Evolutionary conservation across 306 rosid genomes (phyloP).

Genomic region (Cucurbita argyrosperma): DNA sequence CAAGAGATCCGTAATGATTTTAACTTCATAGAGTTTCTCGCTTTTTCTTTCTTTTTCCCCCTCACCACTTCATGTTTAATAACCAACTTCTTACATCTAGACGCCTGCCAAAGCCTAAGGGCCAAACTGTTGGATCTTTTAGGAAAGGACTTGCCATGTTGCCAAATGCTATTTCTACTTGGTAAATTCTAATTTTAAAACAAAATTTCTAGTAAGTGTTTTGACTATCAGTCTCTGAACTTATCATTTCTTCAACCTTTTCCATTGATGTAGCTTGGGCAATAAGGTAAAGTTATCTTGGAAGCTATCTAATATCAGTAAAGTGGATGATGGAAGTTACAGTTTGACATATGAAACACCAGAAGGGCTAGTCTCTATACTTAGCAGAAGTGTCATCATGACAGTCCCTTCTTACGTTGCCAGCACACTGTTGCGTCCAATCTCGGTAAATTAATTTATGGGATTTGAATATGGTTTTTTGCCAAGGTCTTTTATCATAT

Average conservation of each 20-base stretch:
- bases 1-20: constrained; percentile 71
- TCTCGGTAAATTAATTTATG: constrained; percentile 51
- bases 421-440: constrained; percentile 58
- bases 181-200: constrained; percentile 22
- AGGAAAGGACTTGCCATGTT: constrained; percentile 84
- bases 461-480: constrained; percentile 8
- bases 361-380: constrained; percentile 64
- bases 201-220: not conserved
- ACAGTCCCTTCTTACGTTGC: constrained; percentile 84
- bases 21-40: not conserved
- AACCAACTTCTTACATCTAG: constrained; percentile 27
- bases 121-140: constrained; percentile 94
- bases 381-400: constrained; percentile 65
- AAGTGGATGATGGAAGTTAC: constrained; percentile 59
- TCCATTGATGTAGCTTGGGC: constrained; percentile 51
- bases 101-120: constrained; percentile 89
- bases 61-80: constrained; percentile 2
- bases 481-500: not conserved
- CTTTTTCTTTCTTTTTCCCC: not conserved
- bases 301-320: constrained; percentile 70
- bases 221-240: not conserved
- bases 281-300: constrained; percentile 69
- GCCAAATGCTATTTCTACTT: constrained; percentile 72
- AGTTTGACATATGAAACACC: constrained; percentile 75
- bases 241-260: constrained; percentile 4